Evolutionary conservation across 768 basidiomycete species (phyloP).

Genomic region (Neoboletus brunneissimus): DNA sequence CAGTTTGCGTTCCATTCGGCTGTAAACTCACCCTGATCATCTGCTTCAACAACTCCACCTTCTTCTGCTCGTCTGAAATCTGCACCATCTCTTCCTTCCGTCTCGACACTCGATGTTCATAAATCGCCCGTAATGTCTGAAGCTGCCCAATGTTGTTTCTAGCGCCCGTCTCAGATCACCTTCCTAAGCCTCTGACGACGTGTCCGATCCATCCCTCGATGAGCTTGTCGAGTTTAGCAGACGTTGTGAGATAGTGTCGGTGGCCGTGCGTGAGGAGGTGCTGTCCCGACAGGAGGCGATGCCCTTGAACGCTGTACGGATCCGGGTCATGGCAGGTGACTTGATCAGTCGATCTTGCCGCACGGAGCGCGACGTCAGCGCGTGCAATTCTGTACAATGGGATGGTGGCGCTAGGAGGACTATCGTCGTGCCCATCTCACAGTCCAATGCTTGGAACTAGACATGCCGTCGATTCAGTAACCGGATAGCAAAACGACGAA

Average conservation of each 20-base stretch:
- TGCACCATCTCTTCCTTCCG: constrained; percentile 70
- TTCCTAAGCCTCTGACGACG: constrained; percentile 48
- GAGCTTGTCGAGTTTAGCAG: constrained; percentile 40
- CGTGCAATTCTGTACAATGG: constrained; percentile 63
- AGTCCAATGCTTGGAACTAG: constrained; percentile 75
- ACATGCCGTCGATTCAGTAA: constrained; percentile 1
- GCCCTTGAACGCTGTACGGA: constrained; percentile 57
- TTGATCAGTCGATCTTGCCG: constrained; percentile 52
- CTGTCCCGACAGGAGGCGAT: constrained; percentile 56
- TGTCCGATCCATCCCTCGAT: constrained; percentile 55
- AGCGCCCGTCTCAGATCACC: constrained; percentile 67
- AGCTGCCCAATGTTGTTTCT: constrained; percentile 64
- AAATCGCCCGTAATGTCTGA: constrained; percentile 62
- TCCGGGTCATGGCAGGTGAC: constrained; percentile 47
- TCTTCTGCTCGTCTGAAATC: constrained; percentile 63
- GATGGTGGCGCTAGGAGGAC: constrained; percentile 72
- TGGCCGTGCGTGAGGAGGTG: constrained; percentile 43
- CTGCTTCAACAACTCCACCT: constrained; percentile 63
- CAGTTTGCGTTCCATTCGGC: constrained; percentile 16
- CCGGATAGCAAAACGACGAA: not conserved
- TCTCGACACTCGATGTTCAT: constrained; percentile 64
- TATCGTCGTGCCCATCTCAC: constrained; percentile 79
- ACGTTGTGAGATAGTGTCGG: constrained; percentile 46
- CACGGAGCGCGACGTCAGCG: constrained; percentile 65
- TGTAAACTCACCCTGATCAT: constrained; percentile 47